Percentiles rank a stretch among this genome's conserved stretches.
Evolutionary conservation across 2,329 filamentous ascomycete genomes (phyloP).

Genomic region (Exophiala sp.): DNA sequence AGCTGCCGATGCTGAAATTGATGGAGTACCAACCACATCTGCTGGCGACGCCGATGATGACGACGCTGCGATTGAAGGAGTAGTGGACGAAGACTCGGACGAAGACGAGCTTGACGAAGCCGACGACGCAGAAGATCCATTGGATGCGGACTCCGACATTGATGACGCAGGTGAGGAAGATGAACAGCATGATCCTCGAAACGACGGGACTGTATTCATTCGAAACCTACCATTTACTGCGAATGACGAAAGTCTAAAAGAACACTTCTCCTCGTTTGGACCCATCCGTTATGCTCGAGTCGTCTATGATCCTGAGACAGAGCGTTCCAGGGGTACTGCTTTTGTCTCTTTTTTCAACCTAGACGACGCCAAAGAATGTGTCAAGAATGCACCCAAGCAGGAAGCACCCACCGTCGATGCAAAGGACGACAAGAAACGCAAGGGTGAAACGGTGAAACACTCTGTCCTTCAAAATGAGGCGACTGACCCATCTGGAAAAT

Average conservation of each 20-base stretch:
- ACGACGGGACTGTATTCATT: slow-evolving; percentile 72
- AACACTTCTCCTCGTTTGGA: slow-evolving; percentile 86
- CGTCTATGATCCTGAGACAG: slow-evolving; percentile 80
- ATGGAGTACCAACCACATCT: slow-evolving; percentile 24
- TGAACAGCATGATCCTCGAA: slow-evolving; percentile 41
- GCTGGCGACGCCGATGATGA: slow-evolving; percentile 33
- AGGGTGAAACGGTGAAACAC: slow-evolving; percentile 56
- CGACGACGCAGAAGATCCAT: slow-evolving; percentile 42
- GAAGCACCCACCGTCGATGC: slow-evolving; percentile 42
- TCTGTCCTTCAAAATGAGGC: slow-evolving; percentile 87
- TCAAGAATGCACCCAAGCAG: slow-evolving; percentile 67
- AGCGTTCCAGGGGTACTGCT: slow-evolving; percentile 83
- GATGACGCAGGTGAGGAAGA: slow-evolving; percentile 43
- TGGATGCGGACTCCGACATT: slow-evolving; percentile 41
- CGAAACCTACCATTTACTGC: slow-evolving; percentile 90
- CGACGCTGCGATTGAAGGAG: slow-evolving; percentile 39
- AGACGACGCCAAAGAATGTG: slow-evolving; percentile 71
- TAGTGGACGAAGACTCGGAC: slow-evolving; percentile 43
- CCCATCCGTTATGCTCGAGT: slow-evolving; percentile 85
- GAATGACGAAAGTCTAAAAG: slow-evolving; percentile 75
- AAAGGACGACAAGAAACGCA: slow-evolving; percentile 38
- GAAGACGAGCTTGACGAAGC: slow-evolving; percentile 41
- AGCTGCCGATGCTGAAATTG: slow-evolving; percentile 45
- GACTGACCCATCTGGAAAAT: slow-evolving; percentile 75
- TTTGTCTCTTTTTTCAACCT: slow-evolving; percentile 88